Percentiles rank a stretch among this genome's conserved stretches.
Conservation (phyloP, 148 eudicot species). For the Agrostemma githago region DNA sequence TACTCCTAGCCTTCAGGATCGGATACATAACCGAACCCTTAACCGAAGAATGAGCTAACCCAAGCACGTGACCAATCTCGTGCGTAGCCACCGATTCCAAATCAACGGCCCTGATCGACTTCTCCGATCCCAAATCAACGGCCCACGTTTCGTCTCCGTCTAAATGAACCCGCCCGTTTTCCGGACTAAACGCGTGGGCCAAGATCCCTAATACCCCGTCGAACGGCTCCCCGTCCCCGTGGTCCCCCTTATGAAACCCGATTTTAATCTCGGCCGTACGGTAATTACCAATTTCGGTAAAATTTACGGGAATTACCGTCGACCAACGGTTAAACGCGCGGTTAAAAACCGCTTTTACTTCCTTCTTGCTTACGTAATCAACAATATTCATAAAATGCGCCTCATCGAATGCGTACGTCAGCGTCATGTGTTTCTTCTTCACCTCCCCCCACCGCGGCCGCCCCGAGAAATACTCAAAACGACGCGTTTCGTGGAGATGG, state of each 20-base stretch:
- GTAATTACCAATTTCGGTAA: slow-evolving; percentile 28
- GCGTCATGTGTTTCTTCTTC: not conserved
- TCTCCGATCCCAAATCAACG: slow-evolving; percentile 34
- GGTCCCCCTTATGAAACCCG: slow-evolving; percentile 46
- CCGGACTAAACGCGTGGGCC: slow-evolving; percentile 56
- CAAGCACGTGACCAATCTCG: slow-evolving; percentile 66
- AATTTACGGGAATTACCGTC: slow-evolving; percentile 44
- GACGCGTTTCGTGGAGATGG: slow-evolving; percentile 27
- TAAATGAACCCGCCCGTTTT: slow-evolving; percentile 47
- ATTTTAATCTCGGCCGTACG: slow-evolving; percentile 40
- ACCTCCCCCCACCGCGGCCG: slow-evolving; percentile 50
- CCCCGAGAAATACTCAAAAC: slow-evolving; percentile 45
- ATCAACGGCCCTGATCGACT: slow-evolving; percentile 43
- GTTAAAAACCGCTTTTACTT: slow-evolving; percentile 35
- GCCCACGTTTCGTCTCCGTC: slow-evolving; percentile 63
- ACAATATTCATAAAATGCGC: slow-evolving; percentile 20
- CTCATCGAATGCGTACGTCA: slow-evolving; percentile 51
- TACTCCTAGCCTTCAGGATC: slow-evolving; percentile 42
- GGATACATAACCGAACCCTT: slow-evolving; percentile 57
- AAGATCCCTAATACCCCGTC: slow-evolving; percentile 55
- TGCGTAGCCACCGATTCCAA: slow-evolving; percentile 61
- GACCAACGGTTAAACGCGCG: slow-evolving; percentile 55
- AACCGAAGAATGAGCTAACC: slow-evolving; percentile 49
- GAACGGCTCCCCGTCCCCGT: slow-evolving; percentile 67
- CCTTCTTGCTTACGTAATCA: slow-evolving; percentile 27